These are phyloP conservation scores for Aspergillus glaucus DNA, from an alignment of 2,329 filamentous ascomycete species.

Conservation along the genomic window DNA sequence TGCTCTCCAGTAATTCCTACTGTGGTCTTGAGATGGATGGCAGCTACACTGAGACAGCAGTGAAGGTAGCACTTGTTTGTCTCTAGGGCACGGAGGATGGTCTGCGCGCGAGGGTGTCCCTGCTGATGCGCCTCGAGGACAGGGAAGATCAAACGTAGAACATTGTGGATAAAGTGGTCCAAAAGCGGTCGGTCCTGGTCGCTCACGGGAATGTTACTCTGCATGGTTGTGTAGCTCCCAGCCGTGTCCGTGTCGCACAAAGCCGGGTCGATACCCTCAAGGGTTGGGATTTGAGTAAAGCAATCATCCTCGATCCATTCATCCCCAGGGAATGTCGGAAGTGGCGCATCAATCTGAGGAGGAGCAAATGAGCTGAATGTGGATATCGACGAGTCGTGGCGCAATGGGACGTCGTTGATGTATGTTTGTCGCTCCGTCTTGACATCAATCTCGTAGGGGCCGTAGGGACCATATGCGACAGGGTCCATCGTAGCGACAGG, in stretches of 20 bases:
- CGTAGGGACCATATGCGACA: slow-evolving; percentile 52
- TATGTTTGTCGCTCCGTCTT: slow-evolving; percentile 94
- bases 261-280: slow-evolving; percentile 15
- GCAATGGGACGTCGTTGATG: slow-evolving; percentile 80
- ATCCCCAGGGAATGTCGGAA: slow-evolving; percentile 58
- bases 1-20: slow-evolving; percentile 61
- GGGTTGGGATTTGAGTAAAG: slow-evolving; percentile 52
- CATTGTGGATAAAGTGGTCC: slow-evolving; percentile 83
- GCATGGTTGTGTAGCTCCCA: slow-evolving; percentile 52
- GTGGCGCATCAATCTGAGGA: slow-evolving; percentile 61
- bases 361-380: slow-evolving; percentile 91
- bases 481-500: slow-evolving; percentile 51
- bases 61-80: slow-evolving; percentile 91
- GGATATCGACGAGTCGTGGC: slow-evolving; percentile 79
- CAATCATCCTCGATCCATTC: slow-evolving; percentile 69
- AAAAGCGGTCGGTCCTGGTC: slow-evolving; percentile 81
- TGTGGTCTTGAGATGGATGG: slow-evolving; percentile 82
- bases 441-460: slow-evolving; percentile 89
- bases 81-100: slow-evolving; percentile 81
- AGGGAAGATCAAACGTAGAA: slow-evolving; percentile 84
- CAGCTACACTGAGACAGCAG: slow-evolving; percentile 89
- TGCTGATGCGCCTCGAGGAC: slow-evolving; percentile 86
- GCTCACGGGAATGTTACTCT: slow-evolving; percentile 73
- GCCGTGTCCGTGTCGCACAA: slow-evolving; percentile 13
- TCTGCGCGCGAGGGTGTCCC: slow-evolving; percentile 70